phyloP scores from a whole-genome alignment of 2,329 filamentous ascomycete genomes.

The Hypomyces perniciosus region DNA sequence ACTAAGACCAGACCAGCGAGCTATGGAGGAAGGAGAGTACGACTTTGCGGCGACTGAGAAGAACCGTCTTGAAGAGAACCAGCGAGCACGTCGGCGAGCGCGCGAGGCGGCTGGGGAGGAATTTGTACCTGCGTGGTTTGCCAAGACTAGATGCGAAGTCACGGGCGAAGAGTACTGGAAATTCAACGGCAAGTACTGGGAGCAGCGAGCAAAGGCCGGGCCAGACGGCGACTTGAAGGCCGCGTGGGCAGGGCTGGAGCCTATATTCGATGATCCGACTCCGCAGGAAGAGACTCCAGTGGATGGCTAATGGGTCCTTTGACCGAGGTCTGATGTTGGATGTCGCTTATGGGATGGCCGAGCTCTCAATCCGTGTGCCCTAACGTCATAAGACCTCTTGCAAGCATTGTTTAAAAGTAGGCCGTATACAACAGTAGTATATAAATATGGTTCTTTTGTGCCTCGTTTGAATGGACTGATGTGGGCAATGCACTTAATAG shows the following conservation, averaged over 20 bases:
- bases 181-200: slow-evolving; percentile 87
- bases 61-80: slow-evolving; percentile 87
- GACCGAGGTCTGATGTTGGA: background rate
- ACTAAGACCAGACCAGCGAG: slow-evolving; percentile 87
- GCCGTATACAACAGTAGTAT: slow-evolving; percentile 9
- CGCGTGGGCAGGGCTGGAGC: slow-evolving; percentile 68
- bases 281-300: background rate
- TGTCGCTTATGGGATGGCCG: background rate
- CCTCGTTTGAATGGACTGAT: background rate
- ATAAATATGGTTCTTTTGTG: background rate
- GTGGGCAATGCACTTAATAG: too few relatives aligned
- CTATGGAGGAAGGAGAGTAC: slow-evolving; percentile 98
- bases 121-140: slow-evolving; percentile 82
- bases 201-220: slow-evolving; percentile 60
- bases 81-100: slow-evolving; percentile 66
- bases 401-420: background rate
- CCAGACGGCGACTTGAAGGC: slow-evolving; percentile 47
- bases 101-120: slow-evolving; percentile 75
- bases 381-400: background rate
- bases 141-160: slow-evolving; percentile 61
- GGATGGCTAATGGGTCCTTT: too few relatives aligned
- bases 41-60: slow-evolving; percentile 91
- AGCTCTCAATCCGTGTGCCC: too few relatives aligned
- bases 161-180: slow-evolving; percentile 90
- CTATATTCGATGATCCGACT: slow-evolving; percentile 54